Conservation (phyloP, 805 yeast genomes). For the Pichia manshurica region DNA sequence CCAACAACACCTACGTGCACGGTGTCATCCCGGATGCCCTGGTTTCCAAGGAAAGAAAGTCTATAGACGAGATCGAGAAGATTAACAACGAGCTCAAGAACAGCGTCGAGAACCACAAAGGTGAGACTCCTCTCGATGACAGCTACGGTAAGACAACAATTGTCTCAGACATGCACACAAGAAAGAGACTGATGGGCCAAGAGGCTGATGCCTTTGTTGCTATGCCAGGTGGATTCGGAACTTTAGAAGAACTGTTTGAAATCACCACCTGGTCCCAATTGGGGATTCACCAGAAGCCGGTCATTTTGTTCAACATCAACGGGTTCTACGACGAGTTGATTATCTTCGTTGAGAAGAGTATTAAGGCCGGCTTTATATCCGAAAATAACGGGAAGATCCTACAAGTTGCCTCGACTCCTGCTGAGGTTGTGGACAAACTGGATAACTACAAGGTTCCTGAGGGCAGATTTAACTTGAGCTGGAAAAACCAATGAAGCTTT, state of each 20-base stretch:
- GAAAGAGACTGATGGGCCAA: slow-evolving; percentile 80
- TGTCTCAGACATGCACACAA: slow-evolving; percentile 84
- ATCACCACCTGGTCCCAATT: slow-evolving; percentile 87
- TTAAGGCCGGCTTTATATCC: slow-evolving; percentile 62
- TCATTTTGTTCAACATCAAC: slow-evolving; percentile 67
- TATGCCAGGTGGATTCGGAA: slow-evolving; percentile 89
- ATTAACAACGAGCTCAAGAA: slow-evolving; percentile 45
- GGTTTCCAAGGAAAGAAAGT: slow-evolving; percentile 61
- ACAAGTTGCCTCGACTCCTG: slow-evolving; percentile 60
- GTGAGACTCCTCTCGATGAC: slow-evolving; percentile 56
- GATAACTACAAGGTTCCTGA: slow-evolving; percentile 60
- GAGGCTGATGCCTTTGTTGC: slow-evolving; percentile 78
- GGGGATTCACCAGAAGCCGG: slow-evolving; percentile 79
- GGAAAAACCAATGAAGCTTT: slow-evolving; percentile 41
- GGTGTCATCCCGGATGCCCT: slow-evolving; percentile 86
- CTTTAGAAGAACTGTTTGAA: slow-evolving; percentile 85
- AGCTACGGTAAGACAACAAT: slow-evolving; percentile 73
- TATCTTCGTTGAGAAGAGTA: slow-evolving; percentile 53
- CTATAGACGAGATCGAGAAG: slow-evolving; percentile 30
- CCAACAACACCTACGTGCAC: slow-evolving; percentile 62
- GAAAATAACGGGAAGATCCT: slow-evolving; percentile 61
- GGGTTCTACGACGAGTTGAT: slow-evolving; percentile 76
- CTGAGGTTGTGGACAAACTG: slow-evolving; percentile 60
- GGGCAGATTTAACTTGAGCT: slow-evolving; percentile 67
- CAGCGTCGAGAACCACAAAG: slow-evolving; percentile 57